A percentile compares a stretch with the other conserved stretches of the same genome.
Conservation (phyloP, 2,329 filamentous ascomycete genomes). For the Ophiobolus disseminans region DNA sequence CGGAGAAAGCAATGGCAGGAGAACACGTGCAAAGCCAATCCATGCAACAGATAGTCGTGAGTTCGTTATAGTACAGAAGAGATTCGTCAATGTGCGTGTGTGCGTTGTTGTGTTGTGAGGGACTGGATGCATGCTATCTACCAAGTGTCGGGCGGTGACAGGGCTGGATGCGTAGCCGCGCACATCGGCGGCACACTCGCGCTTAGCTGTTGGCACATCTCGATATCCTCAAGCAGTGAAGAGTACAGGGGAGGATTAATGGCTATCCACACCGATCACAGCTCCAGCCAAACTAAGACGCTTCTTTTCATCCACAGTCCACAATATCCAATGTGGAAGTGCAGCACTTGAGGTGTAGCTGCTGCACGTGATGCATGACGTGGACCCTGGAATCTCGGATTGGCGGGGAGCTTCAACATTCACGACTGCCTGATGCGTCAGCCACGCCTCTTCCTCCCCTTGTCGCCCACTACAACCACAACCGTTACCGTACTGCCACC, state of each 20-base stretch:
- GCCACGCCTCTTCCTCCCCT: neutral
- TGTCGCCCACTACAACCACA: neutral
- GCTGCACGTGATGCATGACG: neutral
- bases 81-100: conserved; percentile 1
- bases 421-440: neutral
- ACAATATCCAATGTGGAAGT: no score
- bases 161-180: no score
- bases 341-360: no score
- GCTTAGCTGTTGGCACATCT: no score
- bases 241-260: no score
- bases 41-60: conserved; percentile 24
- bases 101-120: neutral
- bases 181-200: no score
- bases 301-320: no score
- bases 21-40: conserved; percentile 16
- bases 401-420: conserved; percentile 2
- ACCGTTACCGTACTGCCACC: neutral
- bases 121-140: no score
- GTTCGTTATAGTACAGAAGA: conserved; percentile 27
- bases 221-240: no score
- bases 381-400: conserved; percentile 7
- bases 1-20: conserved; percentile 19
- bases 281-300: no score
- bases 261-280: no score
- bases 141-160: neutral